Evolutionary conservation across 352 stramenopile species (phyloP), one percentile per base, ranked within the genome.

Genomic region (Phytophthora litchii): DNA sequence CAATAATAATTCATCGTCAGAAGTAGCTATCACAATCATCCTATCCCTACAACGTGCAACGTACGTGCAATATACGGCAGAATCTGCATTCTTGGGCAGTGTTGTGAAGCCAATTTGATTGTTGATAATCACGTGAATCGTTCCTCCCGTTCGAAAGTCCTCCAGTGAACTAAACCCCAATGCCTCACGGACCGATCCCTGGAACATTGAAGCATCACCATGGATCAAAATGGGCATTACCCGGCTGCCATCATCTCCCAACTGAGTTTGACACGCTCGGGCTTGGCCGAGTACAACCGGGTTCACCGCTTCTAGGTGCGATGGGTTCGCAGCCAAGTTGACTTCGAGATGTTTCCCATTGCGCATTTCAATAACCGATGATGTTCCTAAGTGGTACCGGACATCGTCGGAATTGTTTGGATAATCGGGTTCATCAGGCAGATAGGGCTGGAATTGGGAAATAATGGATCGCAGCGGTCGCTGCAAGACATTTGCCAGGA

Each of bases 61-160:
- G 5, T 74, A 85, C 78, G 78, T 98, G 70, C 93, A 98, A 75
- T 99, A 99, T 5, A 96, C 85, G 6, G 97, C 98, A 10, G 96
- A 99, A 44, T 98, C 90, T 41, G 88, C 94, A 64, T 99, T 92
- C 64, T 97, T 97, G 13, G 97, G 96, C 60, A 99, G 86, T 8
- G 97, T 99, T n/a, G 98, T 99, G 74, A 99, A 99, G 13, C 87
- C 91, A 19, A 97, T 94, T 73, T 98, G 95, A 67, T 99, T 99
- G 80, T 99, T 99, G 53, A 99, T 97, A 60, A 99, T 96, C 13
- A 99, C 91, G 73, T 99, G 97, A 62, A 99, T 96, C 12, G 97
- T 99, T 42, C 98, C 98, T 38, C 97, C 97, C 10, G 97, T 98
- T 54, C 89, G 87, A 74, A 99, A 99, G 36, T 98, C 87, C 31